Conservation (phyloP, 1,284 basidiomycete species). For the Ustilago cynodontis region DNA sequence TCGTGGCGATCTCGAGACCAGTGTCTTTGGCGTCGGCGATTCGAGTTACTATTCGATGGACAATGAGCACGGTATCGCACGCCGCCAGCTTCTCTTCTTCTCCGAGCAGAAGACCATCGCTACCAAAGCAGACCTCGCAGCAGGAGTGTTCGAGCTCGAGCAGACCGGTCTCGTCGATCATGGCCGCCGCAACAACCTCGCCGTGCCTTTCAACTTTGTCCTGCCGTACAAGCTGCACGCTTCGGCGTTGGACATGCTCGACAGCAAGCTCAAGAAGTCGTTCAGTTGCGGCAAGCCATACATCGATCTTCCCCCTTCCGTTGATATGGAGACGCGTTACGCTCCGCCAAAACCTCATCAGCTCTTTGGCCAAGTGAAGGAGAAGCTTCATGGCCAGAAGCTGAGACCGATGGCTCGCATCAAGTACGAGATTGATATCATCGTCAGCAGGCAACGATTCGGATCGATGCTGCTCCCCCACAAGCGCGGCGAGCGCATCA, state of each 20-base stretch:
- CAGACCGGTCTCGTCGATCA: conserved; percentile 50
- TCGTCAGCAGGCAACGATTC: conserved; percentile 48
- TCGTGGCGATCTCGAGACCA: conserved; percentile 51
- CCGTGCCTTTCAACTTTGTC: conserved; percentile 49
- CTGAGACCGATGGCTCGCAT: conserved; percentile 49
- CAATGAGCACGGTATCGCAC: conserved; percentile 49
- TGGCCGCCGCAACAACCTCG: conserved; percentile 51
- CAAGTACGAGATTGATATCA: conserved; percentile 57
- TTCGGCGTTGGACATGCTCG: conserved; percentile 50
- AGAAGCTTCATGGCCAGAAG: conserved; percentile 47
- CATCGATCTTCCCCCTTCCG: conserved; percentile 49
- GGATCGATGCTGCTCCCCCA: conserved; percentile 37
- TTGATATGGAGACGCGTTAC: conserved; percentile 53
- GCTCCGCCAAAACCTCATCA: conserved; percentile 45
- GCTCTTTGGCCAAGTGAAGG: conserved; percentile 39
- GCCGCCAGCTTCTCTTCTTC: conserved; percentile 50
- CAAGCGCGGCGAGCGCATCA: conserved; percentile 50
- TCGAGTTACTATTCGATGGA: conserved; percentile 55
- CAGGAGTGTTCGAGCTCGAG: conserved; percentile 39
- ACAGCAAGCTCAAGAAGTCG: conserved; percentile 51
- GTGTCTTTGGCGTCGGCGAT: conserved; percentile 51
- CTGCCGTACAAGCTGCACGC: conserved; percentile 52
- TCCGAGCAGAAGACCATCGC: conserved; percentile 46
- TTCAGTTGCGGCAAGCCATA: conserved; percentile 50
- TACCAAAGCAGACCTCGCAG: conserved; percentile 42